phyloP scores from a whole-genome alignment of 2,329 filamentous ascomycete species.

The Aschersonia sp. region DNA sequence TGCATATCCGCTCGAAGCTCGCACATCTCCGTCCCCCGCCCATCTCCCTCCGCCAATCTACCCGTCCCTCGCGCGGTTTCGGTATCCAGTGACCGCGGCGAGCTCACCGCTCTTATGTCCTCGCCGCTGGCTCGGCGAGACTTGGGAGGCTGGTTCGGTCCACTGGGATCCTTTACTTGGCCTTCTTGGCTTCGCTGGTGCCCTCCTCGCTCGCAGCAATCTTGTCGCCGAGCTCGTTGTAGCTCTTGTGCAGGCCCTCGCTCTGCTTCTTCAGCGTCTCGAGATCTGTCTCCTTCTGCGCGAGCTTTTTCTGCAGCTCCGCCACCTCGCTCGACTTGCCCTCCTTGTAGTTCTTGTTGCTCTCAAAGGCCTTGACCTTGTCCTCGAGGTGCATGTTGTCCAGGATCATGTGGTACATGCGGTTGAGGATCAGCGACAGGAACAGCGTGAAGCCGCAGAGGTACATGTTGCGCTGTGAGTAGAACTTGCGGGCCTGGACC shows the following conservation, averaged over 20 bases:
- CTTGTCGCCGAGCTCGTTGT: constrained; percentile 74
- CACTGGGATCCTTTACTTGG: constrained; percentile 10
- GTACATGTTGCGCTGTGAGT: constrained; percentile 99
- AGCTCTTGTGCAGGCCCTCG: constrained; percentile 69
- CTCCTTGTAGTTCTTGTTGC: constrained; percentile 55
- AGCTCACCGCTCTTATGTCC: no score
- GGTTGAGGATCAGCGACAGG: constrained; percentile 96
- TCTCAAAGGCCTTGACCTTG: constrained; percentile 71
- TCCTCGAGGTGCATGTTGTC: constrained; percentile 86
- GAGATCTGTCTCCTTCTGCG: constrained; percentile 69
- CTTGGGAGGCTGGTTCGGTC: no score
- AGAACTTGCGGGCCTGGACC: constrained; percentile 98
- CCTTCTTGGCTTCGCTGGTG: constrained; percentile 42
- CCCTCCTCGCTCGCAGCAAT: constrained; percentile 44
- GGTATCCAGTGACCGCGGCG: no score
- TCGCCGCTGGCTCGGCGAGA: no score
- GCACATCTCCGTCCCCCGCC: no score
- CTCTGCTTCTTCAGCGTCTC: constrained; percentile 86
- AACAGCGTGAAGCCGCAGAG: constrained; percentile 98
- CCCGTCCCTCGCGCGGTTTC: no score
- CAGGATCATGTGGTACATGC: constrained; percentile 94
- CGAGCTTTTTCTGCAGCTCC: constrained; percentile 54
- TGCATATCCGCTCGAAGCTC: no score
- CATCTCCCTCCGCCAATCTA: no score
- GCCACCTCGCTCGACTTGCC: constrained; percentile 66